Evolutionary conservation across 164 flowering plant genomes (phyloP).

Genomic region (Nelumbo lutea): DNA sequence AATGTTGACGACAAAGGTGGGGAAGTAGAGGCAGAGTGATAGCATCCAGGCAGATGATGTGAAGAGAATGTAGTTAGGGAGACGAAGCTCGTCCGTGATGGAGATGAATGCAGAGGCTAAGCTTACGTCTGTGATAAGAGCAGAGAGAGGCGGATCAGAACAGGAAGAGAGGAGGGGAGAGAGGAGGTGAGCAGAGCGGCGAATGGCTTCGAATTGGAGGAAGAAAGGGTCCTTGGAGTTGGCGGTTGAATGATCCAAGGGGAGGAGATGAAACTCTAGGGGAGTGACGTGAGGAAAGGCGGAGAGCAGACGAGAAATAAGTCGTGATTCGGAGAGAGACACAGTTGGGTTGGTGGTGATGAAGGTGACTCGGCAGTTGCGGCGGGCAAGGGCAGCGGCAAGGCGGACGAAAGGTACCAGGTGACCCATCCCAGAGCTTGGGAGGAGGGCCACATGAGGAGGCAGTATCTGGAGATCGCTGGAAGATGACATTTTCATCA

Average conservation of each 20-base stretch:
- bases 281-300: constrained; percentile 17
- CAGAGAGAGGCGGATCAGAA: constrained; percentile 11
- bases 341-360: constrained; percentile 10
- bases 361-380: constrained; percentile 6
- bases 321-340: constrained; percentile 7
- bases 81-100: constrained; percentile 10
- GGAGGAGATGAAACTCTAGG: constrained; percentile 14
- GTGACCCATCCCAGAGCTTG: background rate
- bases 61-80: constrained; percentile 25
- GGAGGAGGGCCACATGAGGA: constrained; percentile 1
- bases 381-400: constrained; percentile 6
- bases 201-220: constrained; percentile 18
- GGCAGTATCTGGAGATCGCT: background rate
- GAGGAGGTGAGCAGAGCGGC: constrained; percentile 19
- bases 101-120: constrained; percentile 15
- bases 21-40: constrained; percentile 13
- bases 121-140: constrained; percentile 18
- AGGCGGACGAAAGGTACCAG: constrained; percentile 11
- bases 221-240: constrained; percentile 22
- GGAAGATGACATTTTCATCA: background rate
- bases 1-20: background rate
- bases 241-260: constrained; percentile 7
- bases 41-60: constrained; percentile 25
- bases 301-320: constrained; percentile 18
- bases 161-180: constrained; percentile 10